Base-by-base conservation (phyloP, 495 filamentous ascomycete species). In the Hyphodiscus hymeniophilus region DNA sequence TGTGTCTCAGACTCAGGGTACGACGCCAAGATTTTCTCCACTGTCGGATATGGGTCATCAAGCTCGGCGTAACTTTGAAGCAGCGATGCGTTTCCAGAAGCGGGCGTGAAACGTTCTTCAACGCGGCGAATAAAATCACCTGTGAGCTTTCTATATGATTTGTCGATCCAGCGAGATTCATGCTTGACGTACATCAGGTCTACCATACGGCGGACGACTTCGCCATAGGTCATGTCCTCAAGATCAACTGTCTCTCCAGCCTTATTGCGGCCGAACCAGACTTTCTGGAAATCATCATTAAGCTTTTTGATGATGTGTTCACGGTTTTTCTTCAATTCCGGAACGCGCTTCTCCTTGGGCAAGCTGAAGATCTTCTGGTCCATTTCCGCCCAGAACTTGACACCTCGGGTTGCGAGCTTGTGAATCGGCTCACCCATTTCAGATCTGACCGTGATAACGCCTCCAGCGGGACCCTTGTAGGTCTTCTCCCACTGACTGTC, bases 371-470 rank as follows among this genome's bases (percentile, higher is more conserved):
- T 95, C 61, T 91, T 95, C 62, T 87, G 78, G 57, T 98, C 92
- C 87, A 98, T 94, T 64, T 98, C 92, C 47, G 88, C 82, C 92
- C 92, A 98, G 67, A 98, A 92, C 34, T 76, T 69, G 23, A 98
- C 89, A 72, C 92, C 92, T 35, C 92, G 79, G 20, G 92, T 98
- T 18, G 92, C 92, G 48, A 98, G 74, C 68, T 97, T 97, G 72
- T 98, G 92, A 51, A 98, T 98, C 8, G 92, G 92, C 70, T 98
- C 92, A 31, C 92, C 92, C 92, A 98, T 98, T 64, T 98, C 92
- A 4, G 92, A 98, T 46, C 87, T 73, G 33, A 98, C 91, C n/a
- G 92, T 96, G 57, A 98, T 87, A 23, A 98, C 83, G 59, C 92
- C 92, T 60, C 92, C 92, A 36, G 89, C 84, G 32, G 87, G 69